Percentiles rank a stretch among this genome's conserved stretches.
Evolutionary conservation across 2,329 filamentous ascomycete species (phyloP).

Genomic region (Knoxdaviesia capensis): DNA sequence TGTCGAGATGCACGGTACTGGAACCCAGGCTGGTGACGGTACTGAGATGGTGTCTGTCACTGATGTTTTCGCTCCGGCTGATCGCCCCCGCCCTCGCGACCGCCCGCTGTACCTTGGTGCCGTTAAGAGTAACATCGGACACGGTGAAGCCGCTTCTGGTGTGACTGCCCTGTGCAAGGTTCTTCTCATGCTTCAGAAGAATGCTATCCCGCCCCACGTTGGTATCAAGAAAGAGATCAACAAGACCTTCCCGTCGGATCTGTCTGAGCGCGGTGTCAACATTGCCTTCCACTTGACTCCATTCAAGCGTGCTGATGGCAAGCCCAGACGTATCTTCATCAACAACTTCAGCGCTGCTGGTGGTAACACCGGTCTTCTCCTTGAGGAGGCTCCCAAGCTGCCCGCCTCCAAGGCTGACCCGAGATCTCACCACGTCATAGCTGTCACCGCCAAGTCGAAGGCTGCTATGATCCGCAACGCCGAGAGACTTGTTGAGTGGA

Average conservation of each 20-base stretch:
- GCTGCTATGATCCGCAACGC: conserved; percentile 37
- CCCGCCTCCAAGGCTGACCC: conserved; percentile 27
- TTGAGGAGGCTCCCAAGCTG: conserved; percentile 38
- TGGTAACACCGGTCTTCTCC: conserved; percentile 46
- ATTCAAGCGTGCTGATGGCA: conserved; percentile 25
- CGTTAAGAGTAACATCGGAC: conserved; percentile 44
- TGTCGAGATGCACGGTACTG: conserved; percentile 79
- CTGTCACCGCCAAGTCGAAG: conserved; percentile 35
- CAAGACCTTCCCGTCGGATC: conserved; percentile 33
- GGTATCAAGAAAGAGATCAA: conserved; percentile 48
- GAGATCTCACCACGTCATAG: conserved; percentile 35
- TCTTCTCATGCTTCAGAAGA: conserved; percentile 42
- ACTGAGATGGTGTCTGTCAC: conserved; percentile 67
- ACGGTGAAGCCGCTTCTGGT: conserved; percentile 41
- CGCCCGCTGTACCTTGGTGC: conserved; percentile 41
- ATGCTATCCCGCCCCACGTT: conserved; percentile 41
- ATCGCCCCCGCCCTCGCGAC: conserved; percentile 22
- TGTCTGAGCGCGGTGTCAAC: conserved; percentile 34
- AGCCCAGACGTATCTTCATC: conserved; percentile 28
- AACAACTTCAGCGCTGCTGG: conserved; percentile 57
- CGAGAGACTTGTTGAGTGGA: conserved; percentile 29
- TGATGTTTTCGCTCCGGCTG: conserved; percentile 25
- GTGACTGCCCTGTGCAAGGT: conserved; percentile 44
- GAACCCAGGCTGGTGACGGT: conserved; percentile 67
- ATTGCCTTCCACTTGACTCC: conserved; percentile 34